Evolutionary conservation across 345 rosid species (phyloP).

Genomic region (Brassica carinata): DNA sequence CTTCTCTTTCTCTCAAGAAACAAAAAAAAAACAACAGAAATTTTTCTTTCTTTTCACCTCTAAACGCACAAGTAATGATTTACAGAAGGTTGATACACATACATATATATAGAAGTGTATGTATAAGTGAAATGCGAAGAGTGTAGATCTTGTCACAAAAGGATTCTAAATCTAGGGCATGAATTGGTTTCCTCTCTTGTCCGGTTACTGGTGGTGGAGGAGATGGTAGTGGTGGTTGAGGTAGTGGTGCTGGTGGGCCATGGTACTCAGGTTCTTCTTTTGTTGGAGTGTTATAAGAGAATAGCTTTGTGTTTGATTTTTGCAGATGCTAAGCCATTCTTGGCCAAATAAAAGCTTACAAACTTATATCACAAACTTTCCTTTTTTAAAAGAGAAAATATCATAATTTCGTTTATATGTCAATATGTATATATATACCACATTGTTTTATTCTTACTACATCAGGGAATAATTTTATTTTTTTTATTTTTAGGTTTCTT

Average conservation of each 20-base stretch:
- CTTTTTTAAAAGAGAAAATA: background rate
- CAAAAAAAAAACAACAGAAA: constrained; percentile 23
- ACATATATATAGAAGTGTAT: constrained; percentile 7
- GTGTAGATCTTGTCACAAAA: constrained; percentile 33
- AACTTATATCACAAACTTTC: constrained; percentile 30
- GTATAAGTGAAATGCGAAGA: constrained; percentile 3
- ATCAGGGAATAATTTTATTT: constrained; percentile 17
- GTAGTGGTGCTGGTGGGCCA: constrained; percentile 39
- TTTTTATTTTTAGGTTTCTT: background rate
- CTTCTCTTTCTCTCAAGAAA: constrained; percentile 20
- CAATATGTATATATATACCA: constrained; percentile 6
- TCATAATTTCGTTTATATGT: background rate
- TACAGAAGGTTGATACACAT: constrained; percentile 22
- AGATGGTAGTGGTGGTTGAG: background rate
- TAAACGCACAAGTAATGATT: constrained; percentile 9
- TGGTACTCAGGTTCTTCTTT: constrained; percentile 35
- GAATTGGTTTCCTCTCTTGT: constrained; percentile 30
- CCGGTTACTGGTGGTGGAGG: constrained; percentile 29
- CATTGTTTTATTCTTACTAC: constrained; percentile 31
- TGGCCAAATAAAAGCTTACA: constrained; percentile 41
- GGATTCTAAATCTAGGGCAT: constrained; percentile 41
- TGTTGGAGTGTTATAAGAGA: constrained; percentile 33
- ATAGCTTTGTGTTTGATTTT: constrained; percentile 32
- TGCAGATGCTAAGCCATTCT: constrained; percentile 40
- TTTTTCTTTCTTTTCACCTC: background rate